A percentile compares a stretch with the other conserved stretches of the same genome.
These are phyloP conservation scores for Vigna hirtella DNA, from an alignment of 306 rosid species.

Conservation along the genomic window DNA sequence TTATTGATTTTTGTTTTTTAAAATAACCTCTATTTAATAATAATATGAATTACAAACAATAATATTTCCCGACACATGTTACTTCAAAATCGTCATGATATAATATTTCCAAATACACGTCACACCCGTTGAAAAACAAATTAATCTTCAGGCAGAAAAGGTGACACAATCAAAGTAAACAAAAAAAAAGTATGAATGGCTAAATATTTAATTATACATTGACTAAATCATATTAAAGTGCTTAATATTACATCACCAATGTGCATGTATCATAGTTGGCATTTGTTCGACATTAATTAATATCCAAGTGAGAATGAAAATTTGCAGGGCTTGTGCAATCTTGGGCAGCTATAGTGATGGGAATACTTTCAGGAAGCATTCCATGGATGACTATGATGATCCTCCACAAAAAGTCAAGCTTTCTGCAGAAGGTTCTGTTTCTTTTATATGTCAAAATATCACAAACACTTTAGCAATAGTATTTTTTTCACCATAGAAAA, in stretches of 20 bases:
- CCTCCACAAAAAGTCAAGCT: constrained; percentile 74
- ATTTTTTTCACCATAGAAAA: no score
- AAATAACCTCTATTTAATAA: neutral
- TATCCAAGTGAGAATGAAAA: neutral
- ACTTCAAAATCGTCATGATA: neutral
- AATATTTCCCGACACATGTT: neutral
- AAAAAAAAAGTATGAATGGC: neutral
- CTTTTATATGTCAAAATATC: neutral
- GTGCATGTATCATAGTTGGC: neutral
- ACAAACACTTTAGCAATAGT: no score
- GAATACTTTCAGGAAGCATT: constrained; percentile 73
- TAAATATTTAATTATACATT: neutral
- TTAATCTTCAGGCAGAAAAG: neutral
- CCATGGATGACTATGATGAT: constrained; percentile 97
- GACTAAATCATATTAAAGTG: neutral
- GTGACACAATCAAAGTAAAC: neutral
- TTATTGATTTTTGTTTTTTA: neutral
- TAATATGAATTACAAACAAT: neutral
- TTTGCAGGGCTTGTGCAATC: constrained; percentile 81
- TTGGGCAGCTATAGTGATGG: constrained; percentile 97
- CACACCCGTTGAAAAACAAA: neutral
- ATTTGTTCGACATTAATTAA: constrained; percentile 29
- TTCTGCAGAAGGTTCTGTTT: constrained; percentile 68
- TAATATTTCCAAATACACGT: neutral
- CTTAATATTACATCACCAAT: neutral